Conservation (phyloP, 257 asterid species). For the Forsythia suspensa region DNA sequence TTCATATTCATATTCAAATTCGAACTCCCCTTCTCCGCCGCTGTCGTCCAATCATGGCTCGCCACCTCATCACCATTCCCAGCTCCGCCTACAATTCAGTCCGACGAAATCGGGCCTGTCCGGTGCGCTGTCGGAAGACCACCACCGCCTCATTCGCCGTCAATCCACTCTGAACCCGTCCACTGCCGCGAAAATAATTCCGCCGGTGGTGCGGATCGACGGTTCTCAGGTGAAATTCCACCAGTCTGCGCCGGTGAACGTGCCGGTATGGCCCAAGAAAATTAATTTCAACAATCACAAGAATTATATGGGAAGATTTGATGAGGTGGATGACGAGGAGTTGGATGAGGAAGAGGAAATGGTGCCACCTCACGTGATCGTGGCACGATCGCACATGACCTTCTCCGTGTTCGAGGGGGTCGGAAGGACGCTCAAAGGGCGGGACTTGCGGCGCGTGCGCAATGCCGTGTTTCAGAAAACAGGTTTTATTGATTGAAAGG, state of each 20-base stretch:
- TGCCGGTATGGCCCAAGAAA: slow-evolving; percentile 68
- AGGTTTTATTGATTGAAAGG: slow-evolving; percentile 73
- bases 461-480: slow-evolving; percentile 88
- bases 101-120: slow-evolving; percentile 57
- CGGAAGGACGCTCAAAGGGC: slow-evolving; percentile 86
- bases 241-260: slow-evolving; percentile 83
- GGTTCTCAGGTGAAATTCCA: slow-evolving; percentile 35
- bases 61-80: slow-evolving; percentile 21
- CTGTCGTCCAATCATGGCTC: slow-evolving; percentile 15
- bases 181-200: slow-evolving; percentile 31
- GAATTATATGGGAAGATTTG: slow-evolving; percentile 31
- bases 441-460: slow-evolving; percentile 78
- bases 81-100: slow-evolving; percentile 27
- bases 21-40: slow-evolving; percentile 34
- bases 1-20: slow-evolving; percentile 21
- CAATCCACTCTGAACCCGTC: slow-evolving; percentile 50
- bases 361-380: slow-evolving; percentile 97
- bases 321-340: slow-evolving; percentile 44
- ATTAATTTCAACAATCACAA: neutral
- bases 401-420: slow-evolving; percentile 91
- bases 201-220: slow-evolving; percentile 39
- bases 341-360: slow-evolving; percentile 48
- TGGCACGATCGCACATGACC: slow-evolving; percentile 82
- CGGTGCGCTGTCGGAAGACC: slow-evolving; percentile 55
- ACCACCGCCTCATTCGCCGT: slow-evolving; percentile 45